Evolutionary conservation across 805 yeast species (phyloP).

Genomic region (Myxozyma neotropica): DNA sequence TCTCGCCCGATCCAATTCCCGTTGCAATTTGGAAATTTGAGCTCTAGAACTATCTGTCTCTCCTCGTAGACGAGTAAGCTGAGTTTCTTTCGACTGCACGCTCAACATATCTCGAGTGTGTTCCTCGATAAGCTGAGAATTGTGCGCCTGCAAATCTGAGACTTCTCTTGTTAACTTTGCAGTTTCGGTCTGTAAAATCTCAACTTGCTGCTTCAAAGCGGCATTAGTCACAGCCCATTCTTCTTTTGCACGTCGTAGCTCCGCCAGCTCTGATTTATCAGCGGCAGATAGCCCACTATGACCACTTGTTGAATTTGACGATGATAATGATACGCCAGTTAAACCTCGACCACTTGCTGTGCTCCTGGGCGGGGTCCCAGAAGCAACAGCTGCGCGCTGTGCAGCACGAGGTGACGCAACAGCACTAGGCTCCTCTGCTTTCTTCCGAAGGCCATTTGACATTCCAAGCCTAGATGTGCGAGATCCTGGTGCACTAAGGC

Average conservation of each 20-base stretch:
- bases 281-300: conserved; percentile 25
- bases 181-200: conserved; percentile 41
- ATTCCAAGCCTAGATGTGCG: conserved; percentile 4
- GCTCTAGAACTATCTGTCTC: conserved; percentile 63
- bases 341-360: conserved; percentile 25
- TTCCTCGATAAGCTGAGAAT: conserved; percentile 50
- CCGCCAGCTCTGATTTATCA: conserved; percentile 53
- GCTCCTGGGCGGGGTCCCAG: conserved; percentile 5
- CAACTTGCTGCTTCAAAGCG: conserved; percentile 39
- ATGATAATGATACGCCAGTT: conserved; percentile 31
- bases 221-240: conserved; percentile 49
- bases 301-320: conserved; percentile 10
- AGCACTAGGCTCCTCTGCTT: conserved; percentile 3
- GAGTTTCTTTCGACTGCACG: conserved; percentile 70
- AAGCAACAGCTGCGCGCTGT: background rate
- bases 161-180: conserved; percentile 44
- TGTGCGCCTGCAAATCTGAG: conserved; percentile 41
- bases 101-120: conserved; percentile 54
- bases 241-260: conserved; percentile 57
- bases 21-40: conserved; percentile 44
- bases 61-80: conserved; percentile 58
- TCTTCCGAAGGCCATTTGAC: conserved; percentile 8
- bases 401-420: conserved; percentile 1
- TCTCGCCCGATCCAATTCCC: conserved; percentile 51
- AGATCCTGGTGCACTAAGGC: background rate